Base-by-base conservation (phyloP, 345 rosid species). In the Lumnitzera littorea region DNA sequence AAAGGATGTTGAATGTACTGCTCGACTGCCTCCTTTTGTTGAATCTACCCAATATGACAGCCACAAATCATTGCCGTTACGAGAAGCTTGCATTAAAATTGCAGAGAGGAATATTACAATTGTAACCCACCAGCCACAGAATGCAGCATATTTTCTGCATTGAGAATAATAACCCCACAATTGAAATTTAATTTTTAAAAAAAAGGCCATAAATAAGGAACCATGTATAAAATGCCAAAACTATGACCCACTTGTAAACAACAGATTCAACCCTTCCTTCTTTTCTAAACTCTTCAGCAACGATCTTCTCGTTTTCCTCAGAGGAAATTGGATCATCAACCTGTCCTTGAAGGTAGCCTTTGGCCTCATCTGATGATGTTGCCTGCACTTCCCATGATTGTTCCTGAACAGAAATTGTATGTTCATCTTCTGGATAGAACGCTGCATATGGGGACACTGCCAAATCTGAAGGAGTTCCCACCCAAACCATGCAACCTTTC, bases 31-130 rank as follows among this genome's bases (percentile, higher is more conserved):
- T 57, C 82, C 83, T 17, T 49, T 67, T 56, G 92, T 76, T 46
- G 81, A 70, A 72, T 91, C 94, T 63, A 89, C 95, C 98, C 96
- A 91, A 74, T 75, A 89, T 17, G 91, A 91, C 50, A 91, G 76
- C 98, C 96, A 91, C 53, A 91, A 73, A 70, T 91, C 98, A 78
- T 82, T 91, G 50, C 94, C 96, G 57, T 91, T 91, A 41, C 91
- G 92, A 14, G 98, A 87, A 64, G 88, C 89, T 87, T 91, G 98
- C 98, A 91, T 91, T 70, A 78, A 67, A 75, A 89, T 66, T 48
- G 96, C 96, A 1, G 98, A 87, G 65, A 85, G 65, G 61, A 77
- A 61, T 72, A 91, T 81, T 47, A 82, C 77, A 57, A 77, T 49
- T 50, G 92, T 65, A 65, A 89, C 79, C 56, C 76, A 72, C 86